Evolutionary conservation across 805 yeast genomes (phyloP), one percentile per base, ranked within the genome.

Genomic region (Kockiozyma suomiensis): DNA sequence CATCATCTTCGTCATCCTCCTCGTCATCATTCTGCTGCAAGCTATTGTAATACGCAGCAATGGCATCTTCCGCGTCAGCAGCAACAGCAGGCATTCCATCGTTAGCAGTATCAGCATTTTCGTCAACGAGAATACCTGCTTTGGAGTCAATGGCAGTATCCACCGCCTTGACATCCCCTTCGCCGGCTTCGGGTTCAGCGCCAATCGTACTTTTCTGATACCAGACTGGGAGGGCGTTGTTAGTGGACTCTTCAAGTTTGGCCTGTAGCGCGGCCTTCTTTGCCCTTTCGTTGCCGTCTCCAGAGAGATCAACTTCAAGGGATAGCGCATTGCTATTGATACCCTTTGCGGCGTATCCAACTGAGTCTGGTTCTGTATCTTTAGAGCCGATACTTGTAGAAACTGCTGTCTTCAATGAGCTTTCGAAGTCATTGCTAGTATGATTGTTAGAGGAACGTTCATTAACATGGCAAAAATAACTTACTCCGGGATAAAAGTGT

Each of bases 181-280:
- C 54, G 61, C 71, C 86, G 59, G 84, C 68, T 64, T 77, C 81
- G 5, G 35, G 13, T 35, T 58, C 62, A 40, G 49, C 32, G 83
- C 96, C 97, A 66, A 93, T 93, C 0, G 99, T 92, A 70, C 93
- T 85, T 67, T 87, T 86, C 65, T 87, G 84, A 72, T 94, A 97
- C 99, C 99, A 94, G 30, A 94, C 86, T 6, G 99, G 99, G 66
- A 94, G 79, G 3, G 97, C 97, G 72, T 94, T 94, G 73, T 93
- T 97, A 70, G 88, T 86, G 73, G 82, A 84, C 80, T 81, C 85
- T 77, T 78, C 85, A 74, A 72, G 88, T 8, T 58, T 59, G 3
- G 65, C 64, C 19, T 43, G 87, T 70, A 82, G 78, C 67, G 85
- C 85, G 81, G 81, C 74, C 86, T 91, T 67, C 84, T 81, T 70